Base-by-base conservation (phyloP, 2,329 filamentous ascomycete species). In the Claviceps monticola region DNA sequence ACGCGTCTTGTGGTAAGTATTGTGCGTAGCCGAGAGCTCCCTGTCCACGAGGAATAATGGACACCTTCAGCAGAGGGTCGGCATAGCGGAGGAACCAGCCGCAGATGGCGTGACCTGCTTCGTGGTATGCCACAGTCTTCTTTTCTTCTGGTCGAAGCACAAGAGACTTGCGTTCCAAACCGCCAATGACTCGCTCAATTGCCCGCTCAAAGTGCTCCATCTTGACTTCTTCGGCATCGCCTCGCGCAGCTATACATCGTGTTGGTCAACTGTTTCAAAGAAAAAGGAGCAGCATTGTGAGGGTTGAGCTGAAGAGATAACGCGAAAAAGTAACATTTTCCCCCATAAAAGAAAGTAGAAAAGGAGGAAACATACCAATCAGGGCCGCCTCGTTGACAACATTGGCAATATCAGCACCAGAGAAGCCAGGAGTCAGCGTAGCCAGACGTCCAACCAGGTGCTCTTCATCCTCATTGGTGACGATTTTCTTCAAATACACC, bases 21-120 rank as follows among this genome's bases (percentile, higher is more conserved):
- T 98, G 93, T 1, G 93, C 93, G 65, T 98, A 98, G 8, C 93
- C 93, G 16, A 98, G 76, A 26, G 90, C 89, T 38, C 89, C 93
- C 67, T 93, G 86, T 52, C 91, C 93, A 64, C 93, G 89, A 17
- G 93, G 93, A 61, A 98, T 97, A 69, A 98, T 98, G 53, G 90
- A 96, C 45, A 98, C 93, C 73, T 98, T 98, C 54, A 98, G 83
- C 4, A 98, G 80, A 17, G 93, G 93, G 63, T 98, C 93, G n/a
- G 93, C 93, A 66, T 86, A 89, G 69, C 88, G 82, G 72, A 98
- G 87, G 75, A 85, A 98, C 93, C 93, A 98, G 53, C 93, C 93
- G 67, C 93, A 98, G 66, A 98, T 95, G 57, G 93, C 93, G 68
- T 98, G 93, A 53, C 93, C 93, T 37, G 93, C 93, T 73, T 98